Base-by-base conservation (phyloP, 2,329 filamentous ascomycete species). In the Cercospora beticola region DNA sequence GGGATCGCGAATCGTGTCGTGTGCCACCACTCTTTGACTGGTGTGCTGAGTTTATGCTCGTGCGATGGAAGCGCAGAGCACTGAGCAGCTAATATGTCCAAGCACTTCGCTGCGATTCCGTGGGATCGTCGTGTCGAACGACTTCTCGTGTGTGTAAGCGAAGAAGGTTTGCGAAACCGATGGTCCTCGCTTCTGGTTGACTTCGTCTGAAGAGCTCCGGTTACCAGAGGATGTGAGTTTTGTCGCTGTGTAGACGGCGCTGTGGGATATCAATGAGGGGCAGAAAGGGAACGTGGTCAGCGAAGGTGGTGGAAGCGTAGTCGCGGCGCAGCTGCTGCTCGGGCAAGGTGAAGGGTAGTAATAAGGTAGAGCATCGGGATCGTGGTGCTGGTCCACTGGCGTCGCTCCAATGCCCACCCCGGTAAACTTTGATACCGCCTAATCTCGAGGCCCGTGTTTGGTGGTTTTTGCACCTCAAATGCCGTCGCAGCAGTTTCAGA, bases 361-460 rank as follows among this genome's bases (percentile, higher is more conserved):
- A 58, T 58, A 58, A 58, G 56, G 56, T 36, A 58, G 56, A 58
- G 60, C 60, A 62, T 43, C 60, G 60, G 60, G 40, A 62, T 62
- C 60, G 60, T 46, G 60, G 10, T 28, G 36, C 21, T 49, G 33
- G 36, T 21, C 60, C 31, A 61, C 58, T 70, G 68, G 65, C 59
- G 62, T 28, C 31, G 62, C 65, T 67, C 33, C 65, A 60, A 67
- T 66, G 66, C 59, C 60, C 58, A 64, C 60, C 65, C 68, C 59
- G 30, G 68, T 54, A 68, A 70, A 70, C 57, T 58, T 28, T 70
- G 62, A 62, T 65, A 62, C 43, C 62, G 58, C 61, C 63, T 62
- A 63, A 67, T 67, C 54, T 58, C 54, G 56, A 36, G 36, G 49
- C 54, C 33, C 43, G 49, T 62, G 56, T 40, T 49, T 28, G 60